phyloP scores from a whole-genome alignment of 805 yeast genomes.

The Limtongozyma cylindracea region DNA sequence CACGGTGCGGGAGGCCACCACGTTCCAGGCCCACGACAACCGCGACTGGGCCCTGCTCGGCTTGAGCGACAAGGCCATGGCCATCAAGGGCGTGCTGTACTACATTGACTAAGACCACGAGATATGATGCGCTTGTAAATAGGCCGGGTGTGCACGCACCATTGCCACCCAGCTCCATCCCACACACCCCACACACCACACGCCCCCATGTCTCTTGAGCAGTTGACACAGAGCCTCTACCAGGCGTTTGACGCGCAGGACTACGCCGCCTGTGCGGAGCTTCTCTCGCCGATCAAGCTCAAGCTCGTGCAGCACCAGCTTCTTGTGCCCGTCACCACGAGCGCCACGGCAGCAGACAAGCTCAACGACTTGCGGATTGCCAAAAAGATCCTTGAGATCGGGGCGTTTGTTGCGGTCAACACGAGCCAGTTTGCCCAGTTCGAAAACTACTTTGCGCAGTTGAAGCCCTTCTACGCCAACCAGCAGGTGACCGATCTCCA shows the following conservation, averaged over 20 bases:
- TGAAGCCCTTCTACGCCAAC: slow-evolving; percentile 45
- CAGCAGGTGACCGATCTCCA: slow-evolving; percentile 10
- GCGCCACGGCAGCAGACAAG: slow-evolving; percentile 12
- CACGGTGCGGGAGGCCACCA: too few relatives aligned
- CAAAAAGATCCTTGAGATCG: slow-evolving; percentile 67
- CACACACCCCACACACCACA: too few relatives aligned
- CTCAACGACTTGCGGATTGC: slow-evolving; percentile 52
- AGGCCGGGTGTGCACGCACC: too few relatives aligned
- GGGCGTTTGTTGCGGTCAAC: slow-evolving; percentile 60
- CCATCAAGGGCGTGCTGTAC: too few relatives aligned
- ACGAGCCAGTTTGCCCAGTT: slow-evolving; percentile 35
- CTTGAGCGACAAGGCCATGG: too few relatives aligned
- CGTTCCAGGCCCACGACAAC: too few relatives aligned
- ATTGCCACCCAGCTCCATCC: too few relatives aligned
- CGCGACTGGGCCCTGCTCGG: too few relatives aligned
- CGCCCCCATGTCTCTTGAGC: too few relatives aligned
- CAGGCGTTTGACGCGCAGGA: slow-evolving; percentile 40
- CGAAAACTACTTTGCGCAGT: slow-evolving; percentile 44
- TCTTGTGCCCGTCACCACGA: slow-evolving; percentile 30
- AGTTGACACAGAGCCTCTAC: too few relatives aligned
- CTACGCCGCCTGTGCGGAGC: slow-evolving; percentile 28
- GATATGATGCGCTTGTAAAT: too few relatives aligned
- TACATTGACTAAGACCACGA: too few relatives aligned
- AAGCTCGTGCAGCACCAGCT: slow-evolving; percentile 58
- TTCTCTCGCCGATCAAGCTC: slow-evolving; percentile 51